phyloP scores from a whole-genome alignment of 768 basidiomycete genomes.

The Panellus pusillus region DNA sequence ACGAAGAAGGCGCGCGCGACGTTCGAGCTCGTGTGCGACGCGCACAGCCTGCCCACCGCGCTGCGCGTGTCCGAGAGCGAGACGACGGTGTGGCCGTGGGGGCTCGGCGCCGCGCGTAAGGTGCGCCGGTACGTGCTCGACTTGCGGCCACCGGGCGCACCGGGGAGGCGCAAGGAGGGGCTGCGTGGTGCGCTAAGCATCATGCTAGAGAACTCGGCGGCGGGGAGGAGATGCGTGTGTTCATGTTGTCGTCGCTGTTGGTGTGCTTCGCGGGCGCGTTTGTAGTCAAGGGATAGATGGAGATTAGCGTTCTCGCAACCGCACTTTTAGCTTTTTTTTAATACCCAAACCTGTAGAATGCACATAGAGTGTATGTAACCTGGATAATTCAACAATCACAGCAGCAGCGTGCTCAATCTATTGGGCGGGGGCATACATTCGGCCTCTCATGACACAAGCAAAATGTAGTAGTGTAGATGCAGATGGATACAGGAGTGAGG shows the following conservation, averaged over 20 bases:
- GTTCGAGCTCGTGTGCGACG: conserved; percentile 59
- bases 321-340: too few species aligned
- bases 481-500: too few species aligned
- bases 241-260: conserved; percentile 51
- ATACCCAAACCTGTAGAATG: too few species aligned
- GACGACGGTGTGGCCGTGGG: conserved; percentile 48
- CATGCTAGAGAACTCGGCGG: conserved; percentile 56
- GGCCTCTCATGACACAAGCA: not conserved
- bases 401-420: too few species aligned
- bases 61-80: conserved; percentile 53
- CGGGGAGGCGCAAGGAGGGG: conserved; percentile 40
- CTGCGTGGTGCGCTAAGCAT: conserved; percentile 42
- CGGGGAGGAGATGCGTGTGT: conserved; percentile 68
- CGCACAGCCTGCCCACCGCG: conserved; percentile 61
- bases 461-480: not conserved
- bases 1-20: conserved; percentile 49
- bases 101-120: conserved; percentile 39
- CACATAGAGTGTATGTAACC: too few species aligned
- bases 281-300: conserved; percentile 11
- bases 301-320: too few species aligned
- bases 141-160: conserved; percentile 39
- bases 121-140: conserved; percentile 40
- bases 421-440: too few species aligned
- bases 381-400: too few species aligned
- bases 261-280: conserved; percentile 54